phyloP scores from a whole-genome alignment of 139 green algal species.

The Chlorella sp. region DNA sequence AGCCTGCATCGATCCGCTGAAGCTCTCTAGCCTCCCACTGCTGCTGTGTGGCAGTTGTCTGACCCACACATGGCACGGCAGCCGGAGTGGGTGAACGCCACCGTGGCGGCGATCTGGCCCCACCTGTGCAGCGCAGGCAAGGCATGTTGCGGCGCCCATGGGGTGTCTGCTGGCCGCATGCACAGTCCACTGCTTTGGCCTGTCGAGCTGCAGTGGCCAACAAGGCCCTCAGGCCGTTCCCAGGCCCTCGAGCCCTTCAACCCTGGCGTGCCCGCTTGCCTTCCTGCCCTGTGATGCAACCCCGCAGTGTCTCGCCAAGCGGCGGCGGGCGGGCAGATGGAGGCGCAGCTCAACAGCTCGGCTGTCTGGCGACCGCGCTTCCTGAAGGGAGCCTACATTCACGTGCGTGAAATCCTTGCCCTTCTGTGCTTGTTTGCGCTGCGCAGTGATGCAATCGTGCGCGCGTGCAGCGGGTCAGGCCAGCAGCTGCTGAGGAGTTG shows the following conservation, averaged over 20 bases:
- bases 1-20: neutral
- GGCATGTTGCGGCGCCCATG: neutral
- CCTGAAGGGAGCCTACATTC: neutral
- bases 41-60: too few relatives aligned
- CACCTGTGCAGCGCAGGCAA: constrained; percentile 17
- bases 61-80: constrained; percentile 1
- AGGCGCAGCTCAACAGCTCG: constrained; percentile 14
- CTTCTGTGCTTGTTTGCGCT: too few relatives aligned
- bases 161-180: too few relatives aligned
- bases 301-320: neutral
- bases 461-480: neutral
- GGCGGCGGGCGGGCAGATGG: neutral
- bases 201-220: too few relatives aligned
- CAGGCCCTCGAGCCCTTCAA: too few relatives aligned
- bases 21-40: too few relatives aligned
- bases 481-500: too few relatives aligned
- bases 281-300: neutral
- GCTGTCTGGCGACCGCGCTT: constrained; percentile 10
- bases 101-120: neutral
- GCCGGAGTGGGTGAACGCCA: constrained; percentile 21
- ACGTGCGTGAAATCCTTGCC: too few relatives aligned
- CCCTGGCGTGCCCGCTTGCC: too few relatives aligned
- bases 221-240: too few relatives aligned
- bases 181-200: too few relatives aligned
- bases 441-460: too few relatives aligned